Base-by-base conservation (phyloP, 352 stramenopile species). In the Pythium aristosporum region DNA sequence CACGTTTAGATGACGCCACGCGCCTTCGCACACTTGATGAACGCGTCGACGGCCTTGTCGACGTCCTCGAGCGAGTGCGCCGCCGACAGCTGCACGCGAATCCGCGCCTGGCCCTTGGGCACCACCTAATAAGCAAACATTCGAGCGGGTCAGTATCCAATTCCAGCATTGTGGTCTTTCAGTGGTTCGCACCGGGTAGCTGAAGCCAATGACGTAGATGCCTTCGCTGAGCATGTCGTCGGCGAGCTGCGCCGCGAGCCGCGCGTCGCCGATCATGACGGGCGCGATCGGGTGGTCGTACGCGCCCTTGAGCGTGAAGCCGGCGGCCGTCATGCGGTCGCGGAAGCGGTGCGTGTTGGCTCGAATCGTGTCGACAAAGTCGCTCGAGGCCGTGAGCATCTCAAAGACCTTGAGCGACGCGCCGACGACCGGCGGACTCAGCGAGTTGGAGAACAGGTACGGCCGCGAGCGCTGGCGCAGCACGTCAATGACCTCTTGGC, bases 201-300 rank as follows among this genome's bases (percentile, higher is more conserved):
- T 97, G 67, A 98, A 98, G 46, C 92, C 93, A 56, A 98, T 97
- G 50, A 98, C 93, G 77, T 98, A 98, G 54, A 98, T 97, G 41
- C 93, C 92, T 39, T 88, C 74, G 70, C 96, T 74, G 39, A 98
- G 88, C 89, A 98, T 96, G 51, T 95, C 82, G 57, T 98, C 93
- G 9, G 92, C 88, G 42, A 98, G 69, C 30, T 96, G 76, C 43
- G 82, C 84, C n/a, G 93, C 89, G 50, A 97, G 85, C 37, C 87
- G 81, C 25, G 92, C 92, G 67, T 98, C 91, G 32, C 91, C 89
- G 12, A 98, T 85, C 91, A 98, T 98, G 34, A 98, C 87, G 8
- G 91, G 88, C 2, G 86, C 86, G 63, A 97, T 97, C 68, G 91
- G 88, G 68, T 96, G 88, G 67, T 97, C 91, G 32, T 75, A 73